These are phyloP conservation scores for Neopestalotiopsis clavispora DNA, from an alignment of 2,329 filamentous ascomycete genomes.

Conservation along the genomic window DNA sequence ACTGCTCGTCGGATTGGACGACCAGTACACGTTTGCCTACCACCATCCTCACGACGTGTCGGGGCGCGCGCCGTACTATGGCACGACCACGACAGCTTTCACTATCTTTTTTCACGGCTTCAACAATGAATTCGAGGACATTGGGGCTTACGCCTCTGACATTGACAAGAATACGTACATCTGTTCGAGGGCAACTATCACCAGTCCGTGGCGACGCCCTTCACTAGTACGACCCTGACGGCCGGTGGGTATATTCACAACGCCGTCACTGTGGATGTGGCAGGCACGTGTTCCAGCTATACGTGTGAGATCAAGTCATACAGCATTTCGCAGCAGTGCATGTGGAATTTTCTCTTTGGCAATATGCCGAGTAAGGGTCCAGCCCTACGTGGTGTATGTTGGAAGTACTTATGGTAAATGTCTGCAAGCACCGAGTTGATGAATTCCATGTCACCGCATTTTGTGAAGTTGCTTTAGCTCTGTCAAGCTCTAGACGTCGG, in stretches of 20 bases:
- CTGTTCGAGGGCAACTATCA: background rate
- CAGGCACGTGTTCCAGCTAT: background rate
- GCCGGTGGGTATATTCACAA: background rate
- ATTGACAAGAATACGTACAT: background rate
- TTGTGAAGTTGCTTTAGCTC: too few relatives aligned
- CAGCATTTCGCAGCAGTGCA: too few relatives aligned
- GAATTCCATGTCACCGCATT: too few relatives aligned
- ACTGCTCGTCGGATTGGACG: slow-evolving; percentile 18
- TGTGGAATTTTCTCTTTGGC: too few relatives aligned
- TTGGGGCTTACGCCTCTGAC: background rate
- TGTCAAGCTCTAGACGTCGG: too few relatives aligned
- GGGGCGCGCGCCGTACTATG: slow-evolving; percentile 48
- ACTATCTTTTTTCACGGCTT: slow-evolving; percentile 39
- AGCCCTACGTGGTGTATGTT: too few relatives aligned
- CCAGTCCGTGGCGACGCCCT: background rate
- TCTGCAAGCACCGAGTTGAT: too few relatives aligned
- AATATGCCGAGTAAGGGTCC: too few relatives aligned
- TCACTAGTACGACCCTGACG: background rate
- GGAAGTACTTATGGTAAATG: too few relatives aligned
- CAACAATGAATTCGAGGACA: slow-evolving; percentile 44
- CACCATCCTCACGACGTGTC: slow-evolving; percentile 51
- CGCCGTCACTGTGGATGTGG: background rate
- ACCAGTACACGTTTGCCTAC: slow-evolving; percentile 46
- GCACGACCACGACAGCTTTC: slow-evolving; percentile 28
- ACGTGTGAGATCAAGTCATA: too few relatives aligned